A percentile compares a stretch with the other conserved stretches of the same genome.
Evolutionary conservation across 176 grass and related monocot genomes (phyloP).

Genomic region (Alopecurus myosuroides): DNA sequence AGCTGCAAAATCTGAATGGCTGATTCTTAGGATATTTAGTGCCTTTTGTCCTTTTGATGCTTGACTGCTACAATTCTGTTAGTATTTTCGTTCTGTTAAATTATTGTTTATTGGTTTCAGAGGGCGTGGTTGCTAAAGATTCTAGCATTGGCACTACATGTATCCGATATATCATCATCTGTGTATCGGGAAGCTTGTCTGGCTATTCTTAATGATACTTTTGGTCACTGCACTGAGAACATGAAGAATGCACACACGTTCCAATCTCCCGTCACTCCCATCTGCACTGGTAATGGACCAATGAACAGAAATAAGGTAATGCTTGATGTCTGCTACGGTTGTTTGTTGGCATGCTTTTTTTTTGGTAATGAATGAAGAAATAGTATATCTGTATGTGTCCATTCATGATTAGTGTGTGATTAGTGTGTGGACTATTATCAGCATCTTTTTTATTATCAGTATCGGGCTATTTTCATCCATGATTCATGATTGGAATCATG

Average conservation of each 20-base stretch:
- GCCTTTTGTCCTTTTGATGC: neutral
- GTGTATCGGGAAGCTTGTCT: slow-evolving; percentile 66
- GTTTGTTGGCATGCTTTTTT: neutral
- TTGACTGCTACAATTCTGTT: slow-evolving; percentile 17
- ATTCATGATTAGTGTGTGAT: neutral
- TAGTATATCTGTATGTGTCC: neutral
- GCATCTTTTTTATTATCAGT: neutral
- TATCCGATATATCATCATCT: slow-evolving; percentile 75
- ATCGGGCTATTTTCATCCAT: neutral
- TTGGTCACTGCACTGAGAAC: slow-evolving; percentile 39
- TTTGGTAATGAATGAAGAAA: neutral
- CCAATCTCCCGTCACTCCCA: slow-evolving; percentile 25
- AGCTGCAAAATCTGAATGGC: neutral
- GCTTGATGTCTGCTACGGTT: neutral
- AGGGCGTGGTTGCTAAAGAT: slow-evolving; percentile 94
- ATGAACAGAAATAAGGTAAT: slow-evolving; percentile 56
- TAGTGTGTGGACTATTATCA: neutral
- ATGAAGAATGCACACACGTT: slow-evolving; percentile 31
- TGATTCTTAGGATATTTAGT: neutral
- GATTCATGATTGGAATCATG: neutral
- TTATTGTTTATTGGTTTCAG: slow-evolving; percentile 49
- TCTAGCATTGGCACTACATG: slow-evolving; percentile 82
- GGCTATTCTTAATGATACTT: slow-evolving; percentile 73
- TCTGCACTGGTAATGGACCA: slow-evolving; percentile 19
- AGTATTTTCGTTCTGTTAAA: slow-evolving; percentile 10